Base-by-base conservation (phyloP, 2,329 filamentous ascomycete genomes). In the Cryphonectria naterciae region DNA sequence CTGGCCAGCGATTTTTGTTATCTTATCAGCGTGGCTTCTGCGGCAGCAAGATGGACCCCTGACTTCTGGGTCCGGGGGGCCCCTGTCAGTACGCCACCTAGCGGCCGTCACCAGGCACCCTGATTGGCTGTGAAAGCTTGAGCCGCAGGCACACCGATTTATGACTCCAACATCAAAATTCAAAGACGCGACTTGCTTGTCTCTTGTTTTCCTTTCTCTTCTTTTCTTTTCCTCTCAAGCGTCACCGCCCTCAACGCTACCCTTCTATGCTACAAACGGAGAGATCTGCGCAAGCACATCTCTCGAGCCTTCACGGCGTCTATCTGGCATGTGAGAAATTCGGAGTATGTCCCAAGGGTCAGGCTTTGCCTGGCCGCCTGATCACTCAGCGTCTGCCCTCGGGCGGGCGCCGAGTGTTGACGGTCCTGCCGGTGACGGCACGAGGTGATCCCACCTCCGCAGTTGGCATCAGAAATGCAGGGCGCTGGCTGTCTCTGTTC, bases 211-310 rank as follows among this genome's bases (percentile, higher is more conserved):
- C 11, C 17, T 25, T 62, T 35, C 32, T 28, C 52, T 41, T 63
- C 41, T 43, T 39, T 66, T 28, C 13, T 82, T 82, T 78, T 79
- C 78, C 25, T 19, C 80, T 81, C 80, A 74, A 91, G 90, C 88
- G 88, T 88, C 91, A 88, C 90, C 91, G 91, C 90, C 87, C 87
- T 89, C 91, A 94, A 92, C 87, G 92, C 92, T 92, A 91, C 91
- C 91, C 94, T 93, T 94, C 92, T 93, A 93, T 93, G 92, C 92
- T 90, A 90, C 91, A 92, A 87, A 88, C 87, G 85, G 86, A 92
- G 84, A 84, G 75, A 78, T 69, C 75, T 78, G 79, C 80, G 78
- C 75, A 76, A 78, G 80, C 78, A 76, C 58, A 68, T 76, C 77
- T 80, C 80, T 82, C 79, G 70, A 64, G 69, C 66, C 68, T 65